Base-by-base conservation (phyloP, 148 eudicot genomes). In the Fallopia convolvulus region DNA sequence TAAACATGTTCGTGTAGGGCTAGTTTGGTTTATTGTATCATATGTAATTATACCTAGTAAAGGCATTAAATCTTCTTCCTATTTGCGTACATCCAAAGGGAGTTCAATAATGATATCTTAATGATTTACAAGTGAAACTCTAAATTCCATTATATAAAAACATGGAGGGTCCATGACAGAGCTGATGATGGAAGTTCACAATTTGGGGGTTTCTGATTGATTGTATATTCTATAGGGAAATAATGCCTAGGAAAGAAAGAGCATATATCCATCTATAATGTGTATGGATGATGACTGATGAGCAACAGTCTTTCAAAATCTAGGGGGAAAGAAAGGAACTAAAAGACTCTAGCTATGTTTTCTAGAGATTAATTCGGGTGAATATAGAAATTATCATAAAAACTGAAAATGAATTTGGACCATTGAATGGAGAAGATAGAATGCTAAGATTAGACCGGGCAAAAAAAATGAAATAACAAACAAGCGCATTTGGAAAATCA, bases 121-220 rank as follows among this genome's bases (percentile, higher is more conserved):
- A 12, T 13, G 7, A 30, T 65, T 30, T 30, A 12, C 33, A 30
- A 58, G 58, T 58, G 32, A 3, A 58, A 58, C 30, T 11, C 11
- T 58, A 23, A 58, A n/a, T 58, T 58, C 65, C 65, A 58, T 21
- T 30, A 65, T 65, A 65, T 65, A 39, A 15, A 32, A 32, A 65
- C 70, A 65, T 65, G 18, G 70, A 65, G 70, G 70, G 70, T 65
- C 70, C 70, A 65, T 65, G 40, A 65, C 40, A 65, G 40, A 65
- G 70, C 32, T 32, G 70, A 65, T 65, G 70, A 32, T 65, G n/a
- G 40, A 65, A 65, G 70, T 32, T 65, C 32, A 65, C 41, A 65
- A 65, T 65, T 30, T 65, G 68, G 66, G 32, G 68, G 6, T 26
- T 61, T 8, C 68, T 61, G 68, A 23, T 55, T 18, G 60, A 55